Base-by-base conservation (phyloP, 1,139 yeast genomes). In the Yamadazyma atmosphaerica region DNA sequence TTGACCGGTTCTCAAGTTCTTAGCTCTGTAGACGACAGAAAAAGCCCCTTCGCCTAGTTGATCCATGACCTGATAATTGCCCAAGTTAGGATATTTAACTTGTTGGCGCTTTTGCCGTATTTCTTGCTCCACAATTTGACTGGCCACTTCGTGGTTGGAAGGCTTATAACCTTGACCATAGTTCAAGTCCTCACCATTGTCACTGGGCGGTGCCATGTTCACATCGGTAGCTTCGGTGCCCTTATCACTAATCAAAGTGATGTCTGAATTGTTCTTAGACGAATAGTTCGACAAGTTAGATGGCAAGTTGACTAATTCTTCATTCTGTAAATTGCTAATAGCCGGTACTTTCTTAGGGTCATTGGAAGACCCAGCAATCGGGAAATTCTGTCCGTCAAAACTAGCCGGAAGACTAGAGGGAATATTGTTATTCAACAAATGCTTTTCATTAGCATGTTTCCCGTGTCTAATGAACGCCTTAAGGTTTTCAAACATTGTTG, bases 31-130 rank as follows among this genome's bases (percentile, higher is more conserved):
- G 2, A 88, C 96, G 35, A 86, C 82, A 14, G 94, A 89, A 60
- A 92, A 92, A 0, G 98, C 94, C 7, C 98, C 98, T 60, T 90
- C 95, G 2, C 98, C 96, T 41, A 88, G 73, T 55, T 83, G 82
- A 38, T 81, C 82, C 33, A 79, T 61, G 22, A 81, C 72, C 34
- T 68, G 68, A 54, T 86, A 87, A 43, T 65, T 60, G 4, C 68
- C 66, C 41, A 71, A 60, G 32, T 61, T 60, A 3, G 76, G 78
- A 47, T 77, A 80, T 36, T 65, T 58, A 15, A 72, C 50, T 33
- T 72, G 50, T 59, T 55, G 53, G 51, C 60, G 39, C 57, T 58
- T 41, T 58, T 60, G 49, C 28, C 57, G 60, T 27, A 68, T 70
- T 53, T 83, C 89, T 52, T 82, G 83, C 40, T 76, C 80, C 24